These are phyloP conservation scores for Testicularia cyperi DNA, from an alignment of 1,284 basidiomycete genomes.

Conservation along the genomic window DNA sequence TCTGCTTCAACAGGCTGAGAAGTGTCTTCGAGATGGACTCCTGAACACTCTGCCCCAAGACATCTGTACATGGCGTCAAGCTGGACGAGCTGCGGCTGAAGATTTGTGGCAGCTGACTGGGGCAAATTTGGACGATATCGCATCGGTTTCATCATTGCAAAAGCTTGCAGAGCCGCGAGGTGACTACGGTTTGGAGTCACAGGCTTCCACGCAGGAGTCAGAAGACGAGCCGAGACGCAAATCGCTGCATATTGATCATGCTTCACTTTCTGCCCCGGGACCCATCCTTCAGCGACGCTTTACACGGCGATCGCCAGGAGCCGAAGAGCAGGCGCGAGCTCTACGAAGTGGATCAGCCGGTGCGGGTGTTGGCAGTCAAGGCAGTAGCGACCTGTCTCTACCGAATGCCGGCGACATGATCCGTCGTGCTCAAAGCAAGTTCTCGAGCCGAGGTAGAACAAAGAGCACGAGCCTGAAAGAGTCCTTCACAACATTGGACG, in stretches of 20 bases:
- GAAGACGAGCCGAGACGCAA: not conserved
- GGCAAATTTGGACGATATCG: constrained; percentile 1
- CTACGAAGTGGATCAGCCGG: constrained; percentile 4
- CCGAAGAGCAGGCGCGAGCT: constrained; percentile 20
- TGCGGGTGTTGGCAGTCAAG: constrained; percentile 17
- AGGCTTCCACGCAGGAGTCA: constrained; percentile 1
- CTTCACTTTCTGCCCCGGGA: not conserved
- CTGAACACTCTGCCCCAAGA: constrained; percentile 14
- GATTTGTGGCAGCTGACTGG: constrained; percentile 35
- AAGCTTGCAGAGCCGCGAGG: not conserved
- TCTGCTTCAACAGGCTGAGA: constrained; percentile 24
- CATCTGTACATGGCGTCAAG: constrained; percentile 27
- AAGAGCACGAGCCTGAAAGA: no score
- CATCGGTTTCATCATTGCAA: no score
- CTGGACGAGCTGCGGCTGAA: constrained; percentile 24
- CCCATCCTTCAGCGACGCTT: constrained; percentile 2
- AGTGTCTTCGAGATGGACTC: constrained; percentile 15
- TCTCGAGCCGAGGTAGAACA: no score
- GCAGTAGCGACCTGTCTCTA: no score
- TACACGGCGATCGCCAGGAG: constrained; percentile 10
- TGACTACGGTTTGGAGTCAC: constrained; percentile 30
- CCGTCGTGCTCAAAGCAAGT: no score
- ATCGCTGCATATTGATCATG: not conserved
- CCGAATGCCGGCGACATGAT: no score
- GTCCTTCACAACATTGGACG: no score